phyloP scores from a whole-genome alignment of 306 rosid species.

The Canavalia ensiformis region DNA sequence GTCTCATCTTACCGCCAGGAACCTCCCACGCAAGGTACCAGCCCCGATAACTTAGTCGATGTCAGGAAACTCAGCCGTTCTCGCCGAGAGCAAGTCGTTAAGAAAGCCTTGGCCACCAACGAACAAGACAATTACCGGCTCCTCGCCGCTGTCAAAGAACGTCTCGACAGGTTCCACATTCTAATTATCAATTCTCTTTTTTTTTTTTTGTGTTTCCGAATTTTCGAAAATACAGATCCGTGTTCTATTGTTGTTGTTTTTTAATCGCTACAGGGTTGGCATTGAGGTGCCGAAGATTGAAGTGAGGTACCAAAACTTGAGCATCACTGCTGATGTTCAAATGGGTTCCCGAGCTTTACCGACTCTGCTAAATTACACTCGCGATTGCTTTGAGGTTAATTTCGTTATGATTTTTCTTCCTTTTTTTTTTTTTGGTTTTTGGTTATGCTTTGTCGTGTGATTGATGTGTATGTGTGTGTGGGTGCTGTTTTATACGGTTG shows the following conservation, averaged over 20 bases:
- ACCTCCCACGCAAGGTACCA: background rate
- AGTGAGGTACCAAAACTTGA: constrained; percentile 69
- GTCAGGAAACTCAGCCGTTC: constrained; percentile 68
- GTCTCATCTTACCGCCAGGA: constrained; percentile 38
- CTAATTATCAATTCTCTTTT: too few relatives aligned
- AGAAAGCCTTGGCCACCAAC: constrained; percentile 75
- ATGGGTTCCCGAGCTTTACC: constrained; percentile 82
- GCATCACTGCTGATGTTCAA: constrained; percentile 65
- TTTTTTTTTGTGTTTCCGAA: background rate
- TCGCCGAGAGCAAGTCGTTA: constrained; percentile 73
- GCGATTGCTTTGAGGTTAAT: constrained; percentile 69
- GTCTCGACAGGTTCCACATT: constrained; percentile 59
- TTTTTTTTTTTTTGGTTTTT: background rate
- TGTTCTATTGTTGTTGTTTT: constrained; percentile 33
- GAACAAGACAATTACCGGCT: constrained; percentile 78
- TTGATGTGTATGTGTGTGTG: background rate
- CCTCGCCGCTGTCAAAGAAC: constrained; percentile 77
- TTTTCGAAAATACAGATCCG: background rate
- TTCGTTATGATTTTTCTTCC: background rate
- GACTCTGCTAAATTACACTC: constrained; percentile 67
- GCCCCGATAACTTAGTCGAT: constrained; percentile 54
- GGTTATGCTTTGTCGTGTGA: background rate
- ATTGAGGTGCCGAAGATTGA: constrained; percentile 74
- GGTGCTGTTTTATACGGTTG: background rate
- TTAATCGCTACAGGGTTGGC: constrained; percentile 59